phyloP scores from a whole-genome alignment of 306 rosid genomes.

The Castanea sativa region DNA sequence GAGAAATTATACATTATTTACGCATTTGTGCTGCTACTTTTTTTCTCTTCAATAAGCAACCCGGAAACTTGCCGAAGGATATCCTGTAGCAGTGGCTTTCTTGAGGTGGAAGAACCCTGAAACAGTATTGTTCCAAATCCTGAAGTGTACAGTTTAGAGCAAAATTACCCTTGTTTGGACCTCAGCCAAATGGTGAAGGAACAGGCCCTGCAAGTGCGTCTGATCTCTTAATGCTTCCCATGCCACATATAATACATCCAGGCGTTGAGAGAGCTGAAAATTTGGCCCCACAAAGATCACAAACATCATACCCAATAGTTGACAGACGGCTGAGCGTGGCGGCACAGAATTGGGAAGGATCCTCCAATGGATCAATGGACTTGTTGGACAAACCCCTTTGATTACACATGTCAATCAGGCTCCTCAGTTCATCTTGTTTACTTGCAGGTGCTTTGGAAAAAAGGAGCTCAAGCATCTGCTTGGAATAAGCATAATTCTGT shows the following conservation, averaged over 20 bases:
- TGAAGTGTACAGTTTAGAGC: not conserved
- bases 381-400: constrained; percentile 90
- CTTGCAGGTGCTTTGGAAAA: constrained; percentile 85
- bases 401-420: constrained; percentile 80
- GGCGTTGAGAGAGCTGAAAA: constrained; percentile 80
- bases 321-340: constrained; percentile 95
- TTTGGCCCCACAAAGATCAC: constrained; percentile 95
- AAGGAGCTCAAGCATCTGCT: constrained; percentile 96
- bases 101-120: not conserved
- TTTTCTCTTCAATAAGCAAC: not conserved
- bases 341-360: constrained; percentile 90
- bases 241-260: constrained; percentile 94
- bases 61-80: not conserved
- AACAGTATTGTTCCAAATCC: not conserved
- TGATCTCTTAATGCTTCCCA: constrained; percentile 94
- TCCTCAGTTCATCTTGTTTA: constrained; percentile 90
- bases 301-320: constrained; percentile 95
- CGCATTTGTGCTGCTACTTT: not conserved
- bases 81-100: not conserved
- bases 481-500: constrained; percentile 80
- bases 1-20: constrained; percentile 1
- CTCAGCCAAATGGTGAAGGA: constrained; percentile 93
- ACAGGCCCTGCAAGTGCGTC: constrained; percentile 84
- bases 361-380: constrained; percentile 92
- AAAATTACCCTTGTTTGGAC: not conserved